Base-by-base conservation (phyloP, 768 basidiomycete genomes). In the Lactarius vividus region DNA sequence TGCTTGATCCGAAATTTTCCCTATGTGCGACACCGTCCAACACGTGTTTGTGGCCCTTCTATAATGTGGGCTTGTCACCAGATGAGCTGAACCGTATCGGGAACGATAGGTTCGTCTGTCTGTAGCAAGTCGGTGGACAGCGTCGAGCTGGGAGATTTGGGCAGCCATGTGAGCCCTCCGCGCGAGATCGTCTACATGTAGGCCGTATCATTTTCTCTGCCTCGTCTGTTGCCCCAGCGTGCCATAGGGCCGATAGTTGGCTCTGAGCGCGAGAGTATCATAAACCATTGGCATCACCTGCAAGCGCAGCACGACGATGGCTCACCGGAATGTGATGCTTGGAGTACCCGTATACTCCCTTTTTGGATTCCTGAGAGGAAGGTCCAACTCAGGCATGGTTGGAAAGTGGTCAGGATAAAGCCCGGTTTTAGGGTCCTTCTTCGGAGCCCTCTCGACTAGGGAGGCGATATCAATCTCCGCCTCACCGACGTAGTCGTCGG, bases 181-280 rank as follows among this genome's bases (percentile, higher is more conserved):
- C n/a, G 33, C 9, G 33, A 35, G 7, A 35, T 8, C 33, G 33
- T 35, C 4, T 7, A 7, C 7, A 9, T 35, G 33, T 7, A 35
- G 33, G 4, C 33, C 33, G 33, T 9, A 9, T 35, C 33, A 9
- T 35, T 35, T 1, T 35, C 7, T 5, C 1, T 84, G 44, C 95
- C 94, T 96, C 81, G 95, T 94, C 2, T 84, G 86, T 72, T 94
- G 92, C 0, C 94, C 89, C 10, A 96, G 83, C 15, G 91, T 89
- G 65, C 88, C 92, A 73, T 98, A 99, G 0, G 96, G 94, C 73
- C 97, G 94, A 77, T 94, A 99, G 76, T 90, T 96, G 10, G 95
- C 96, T 26, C 92, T 91, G 70, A 6, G 56, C 20, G 62, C 67
- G 18, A 67, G 59, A 58, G 26, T 55, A 63, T 57, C 31, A 42